Base-by-base conservation (phyloP, 495 filamentous ascomycete genomes). In the Xylaria grammica region DNA sequence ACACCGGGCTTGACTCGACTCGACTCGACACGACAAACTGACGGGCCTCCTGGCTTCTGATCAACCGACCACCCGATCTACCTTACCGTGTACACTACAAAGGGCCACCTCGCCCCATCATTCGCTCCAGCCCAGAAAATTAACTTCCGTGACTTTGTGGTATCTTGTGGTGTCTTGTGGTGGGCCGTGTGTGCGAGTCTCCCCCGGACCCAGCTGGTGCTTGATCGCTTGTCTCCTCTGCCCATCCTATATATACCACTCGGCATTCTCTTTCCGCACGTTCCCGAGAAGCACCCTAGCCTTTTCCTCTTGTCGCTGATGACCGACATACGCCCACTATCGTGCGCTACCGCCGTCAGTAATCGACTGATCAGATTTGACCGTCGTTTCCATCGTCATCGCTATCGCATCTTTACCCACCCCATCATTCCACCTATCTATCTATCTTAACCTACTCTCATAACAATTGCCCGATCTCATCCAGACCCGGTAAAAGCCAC, bases 221-320 rank as follows among this genome's bases (percentile, higher is more conserved):
- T 17, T 17, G 8, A 10, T 15, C 8, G 7, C 15, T 15, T 15
- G 11, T 36, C 6, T 36, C n/a, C n/a, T 36, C 34, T 36, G 34
- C 11, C 34, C 34, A 36, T 36, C 8, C 7, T 42, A 42, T 6
- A 42, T 3, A 11, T 42, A 42, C 40, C 24, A 48, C 51, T 64
- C 62, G 62, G 62, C 62, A 58, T 58, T 20, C 29, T 56, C 42
- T 64, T n/a, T 44, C 62, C 62, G 53, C 45, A 51, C 52, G 62
- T 51, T 58, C 53, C 62, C 62, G 52, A 49, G n/a, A 48, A 20
- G 19, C 20, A 22, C 50, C 36, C 19, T 30, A 17, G 22, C 6
- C 38, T 30, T 55, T 40, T 20, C 15, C 27, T 38, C 50, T 55
- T 20, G 11, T 22, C 17, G 7, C 24, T 42, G 36, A 38, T 53